These are phyloP conservation scores for Fusarium sp. DNA, from an alignment of 2,329 filamentous ascomycete species.

Conservation along the genomic window DNA sequence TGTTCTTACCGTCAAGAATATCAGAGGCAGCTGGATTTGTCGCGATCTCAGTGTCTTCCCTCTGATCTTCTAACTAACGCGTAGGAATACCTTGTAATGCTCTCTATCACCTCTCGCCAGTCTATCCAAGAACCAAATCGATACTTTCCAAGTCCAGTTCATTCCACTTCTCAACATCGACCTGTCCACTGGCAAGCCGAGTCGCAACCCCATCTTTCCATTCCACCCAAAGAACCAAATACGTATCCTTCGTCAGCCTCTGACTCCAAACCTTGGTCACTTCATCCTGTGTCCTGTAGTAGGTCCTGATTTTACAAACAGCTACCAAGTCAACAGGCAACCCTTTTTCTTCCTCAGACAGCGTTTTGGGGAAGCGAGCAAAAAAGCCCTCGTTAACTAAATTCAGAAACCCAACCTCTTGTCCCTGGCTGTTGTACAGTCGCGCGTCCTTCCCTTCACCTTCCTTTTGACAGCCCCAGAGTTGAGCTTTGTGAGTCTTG, in stretches of 20 bases:
- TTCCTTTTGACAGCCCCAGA: not conserved
- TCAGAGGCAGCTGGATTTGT: not conserved
- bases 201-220: constrained; percentile 5
- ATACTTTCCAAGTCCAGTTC: not conserved
- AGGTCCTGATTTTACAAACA: not conserved
- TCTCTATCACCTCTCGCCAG: not conserved
- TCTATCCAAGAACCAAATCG: not conserved
- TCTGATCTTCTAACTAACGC: not conserved
- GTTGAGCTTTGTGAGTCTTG: not conserved
- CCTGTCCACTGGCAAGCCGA: constrained; percentile 1
- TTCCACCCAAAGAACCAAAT: constrained; percentile 18
- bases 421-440: not conserved
- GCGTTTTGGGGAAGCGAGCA: not conserved
- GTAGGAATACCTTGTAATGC: not conserved
- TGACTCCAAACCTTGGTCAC: not conserved
- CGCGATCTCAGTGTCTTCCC: not conserved
- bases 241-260: not conserved
- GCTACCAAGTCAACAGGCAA: not conserved
- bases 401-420: not conserved
- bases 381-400: not conserved
- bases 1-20: not conserved
- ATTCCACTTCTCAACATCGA: not conserved
- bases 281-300: not conserved
- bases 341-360: not conserved
- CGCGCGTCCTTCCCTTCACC: not conserved